Evolutionary conservation across 129 eudicot genomes (phyloP).

Genomic region (Arctium minus): DNA sequence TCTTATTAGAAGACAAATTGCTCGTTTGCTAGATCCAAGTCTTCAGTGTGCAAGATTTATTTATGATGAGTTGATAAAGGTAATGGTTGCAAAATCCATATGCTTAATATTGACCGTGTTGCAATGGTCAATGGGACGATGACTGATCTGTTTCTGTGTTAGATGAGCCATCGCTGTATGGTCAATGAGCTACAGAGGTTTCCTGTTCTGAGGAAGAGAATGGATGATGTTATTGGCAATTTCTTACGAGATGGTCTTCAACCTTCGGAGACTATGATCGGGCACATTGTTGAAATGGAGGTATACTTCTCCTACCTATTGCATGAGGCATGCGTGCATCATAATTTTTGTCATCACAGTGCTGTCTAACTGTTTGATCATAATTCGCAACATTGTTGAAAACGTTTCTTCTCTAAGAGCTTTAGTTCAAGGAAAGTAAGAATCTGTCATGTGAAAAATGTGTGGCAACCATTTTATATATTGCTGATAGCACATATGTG

Average conservation of each 20-base stretch:
- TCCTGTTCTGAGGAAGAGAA: conserved; percentile 83
- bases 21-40: conserved; percentile 95
- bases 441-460: neutral
- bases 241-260: conserved; percentile 92
- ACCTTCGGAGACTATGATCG: conserved; percentile 97
- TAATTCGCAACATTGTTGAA: neutral
- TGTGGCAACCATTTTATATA: neutral
- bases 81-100: conserved; percentile 13
- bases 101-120: neutral
- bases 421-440: neutral
- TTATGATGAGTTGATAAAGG: conserved; percentile 92
- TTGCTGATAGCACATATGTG: neutral
- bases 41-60: conserved; percentile 97
- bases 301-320: conserved; percentile 33
- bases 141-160: conserved; percentile 19
- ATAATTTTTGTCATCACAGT: neutral
- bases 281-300: conserved; percentile 97
- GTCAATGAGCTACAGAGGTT: conserved; percentile 86
- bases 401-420: neutral
- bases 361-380: no score
- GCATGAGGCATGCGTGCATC: neutral
- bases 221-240: conserved; percentile 87
- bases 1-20: conserved; percentile 82
- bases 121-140: conserved; percentile 2
- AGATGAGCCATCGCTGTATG: conserved; percentile 98